Percentiles rank a stretch among this genome's conserved stretches.
These are phyloP conservation scores for Vachellia collinsii DNA, from an alignment of 306 rosid species.

Conservation along the genomic window DNA sequence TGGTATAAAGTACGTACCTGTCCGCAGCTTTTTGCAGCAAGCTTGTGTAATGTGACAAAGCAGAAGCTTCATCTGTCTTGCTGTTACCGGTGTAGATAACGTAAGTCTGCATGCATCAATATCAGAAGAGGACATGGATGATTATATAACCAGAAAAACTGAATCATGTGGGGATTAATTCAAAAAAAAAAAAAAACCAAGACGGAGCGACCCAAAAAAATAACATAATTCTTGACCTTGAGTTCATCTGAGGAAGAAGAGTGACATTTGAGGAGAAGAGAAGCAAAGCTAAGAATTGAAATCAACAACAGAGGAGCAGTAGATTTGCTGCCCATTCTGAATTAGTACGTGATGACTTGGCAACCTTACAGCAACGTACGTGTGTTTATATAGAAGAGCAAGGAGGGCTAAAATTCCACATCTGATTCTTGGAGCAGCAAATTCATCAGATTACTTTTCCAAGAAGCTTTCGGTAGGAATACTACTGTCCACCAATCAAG, in stretches of 20 bases:
- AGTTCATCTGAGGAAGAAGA: constrained; percentile 15
- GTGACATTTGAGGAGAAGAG: no score
- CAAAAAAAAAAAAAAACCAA: no score
- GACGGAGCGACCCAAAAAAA: background rate
- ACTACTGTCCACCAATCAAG: constrained; percentile 17
- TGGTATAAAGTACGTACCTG: constrained; percentile 50
- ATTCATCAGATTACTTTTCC: background rate
- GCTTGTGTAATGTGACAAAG: background rate
- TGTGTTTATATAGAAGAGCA: constrained; percentile 13
- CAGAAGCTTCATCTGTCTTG: background rate
- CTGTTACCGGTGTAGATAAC: background rate
- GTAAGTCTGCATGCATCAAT: constrained; percentile 8
- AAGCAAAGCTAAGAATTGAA: constrained; percentile 18
- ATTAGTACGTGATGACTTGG: background rate
- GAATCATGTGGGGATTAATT: constrained; percentile 5
- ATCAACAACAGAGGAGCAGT: constrained; percentile 14
- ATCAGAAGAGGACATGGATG: background rate
- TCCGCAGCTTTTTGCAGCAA: constrained; percentile 34
- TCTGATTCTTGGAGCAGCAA: background rate
- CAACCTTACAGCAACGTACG: background rate
- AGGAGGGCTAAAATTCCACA: background rate
- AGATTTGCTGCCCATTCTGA: constrained; percentile 24
- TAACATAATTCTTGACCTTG: constrained; percentile 19
- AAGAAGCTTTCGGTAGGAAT: background rate
- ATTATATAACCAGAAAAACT: background rate